Evolutionary conservation across 768 basidiomycete genomes (phyloP).

Genomic region (Termitomyces sp.): DNA sequence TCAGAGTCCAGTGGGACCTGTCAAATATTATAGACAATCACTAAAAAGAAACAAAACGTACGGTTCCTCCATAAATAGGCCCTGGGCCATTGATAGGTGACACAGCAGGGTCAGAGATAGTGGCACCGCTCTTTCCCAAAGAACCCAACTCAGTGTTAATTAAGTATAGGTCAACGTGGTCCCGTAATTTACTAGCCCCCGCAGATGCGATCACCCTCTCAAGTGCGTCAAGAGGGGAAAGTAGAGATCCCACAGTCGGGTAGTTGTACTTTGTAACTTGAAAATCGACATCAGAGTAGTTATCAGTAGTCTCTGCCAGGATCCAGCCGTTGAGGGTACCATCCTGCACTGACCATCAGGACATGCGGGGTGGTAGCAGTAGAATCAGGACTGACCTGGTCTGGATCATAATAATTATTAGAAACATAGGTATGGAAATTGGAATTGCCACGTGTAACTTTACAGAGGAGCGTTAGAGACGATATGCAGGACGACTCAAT

Average conservation of each 20-base stretch:
- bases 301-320: constrained; percentile 20
- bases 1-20: constrained; percentile 26
- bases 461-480: neutral
- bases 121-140: constrained; percentile 27
- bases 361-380: neutral
- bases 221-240: constrained; percentile 25
- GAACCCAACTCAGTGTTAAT: constrained; percentile 28
- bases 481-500: neutral
- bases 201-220: constrained; percentile 23
- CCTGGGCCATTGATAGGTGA: constrained; percentile 27
- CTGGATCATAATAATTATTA: constrained; percentile 29
- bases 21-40: too few relatives aligned
- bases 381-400: constrained; percentile 15
- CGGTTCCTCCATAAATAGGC: constrained; percentile 26
- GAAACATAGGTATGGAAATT: constrained; percentile 32
- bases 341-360: constrained; percentile 11
- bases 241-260: constrained; percentile 24
- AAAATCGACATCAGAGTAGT: constrained; percentile 29
- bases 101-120: constrained; percentile 23
- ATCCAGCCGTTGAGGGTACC: constrained; percentile 26
- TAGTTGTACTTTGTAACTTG: constrained; percentile 24
- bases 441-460: constrained; percentile 30
- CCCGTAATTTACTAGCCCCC: constrained; percentile 28
- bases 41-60: constrained; percentile 2
- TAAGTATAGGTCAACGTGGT: constrained; percentile 27